Base-by-base conservation (phyloP, 2,329 filamentous ascomycete species). In the Ilyonectria destructans region DNA sequence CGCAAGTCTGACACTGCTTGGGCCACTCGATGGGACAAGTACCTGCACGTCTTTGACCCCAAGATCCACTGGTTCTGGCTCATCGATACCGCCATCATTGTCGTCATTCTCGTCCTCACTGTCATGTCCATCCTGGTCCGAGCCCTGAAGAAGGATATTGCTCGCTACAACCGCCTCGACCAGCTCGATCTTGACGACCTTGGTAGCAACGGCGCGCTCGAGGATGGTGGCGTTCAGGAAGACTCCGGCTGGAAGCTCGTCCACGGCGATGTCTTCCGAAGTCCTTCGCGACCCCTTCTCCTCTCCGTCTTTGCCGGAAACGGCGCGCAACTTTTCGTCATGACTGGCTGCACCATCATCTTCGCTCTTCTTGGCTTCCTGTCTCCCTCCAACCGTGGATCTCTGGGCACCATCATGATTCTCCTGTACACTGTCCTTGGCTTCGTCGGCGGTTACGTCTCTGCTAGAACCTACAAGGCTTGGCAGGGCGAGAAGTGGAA, bases 11-110 rank as follows among this genome's bases (percentile, higher is more conserved):
- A 87, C 1, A 98, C 95, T 1, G 93, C 93, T 1, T 99, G 97
- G 92, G 96, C 96, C 31, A 99, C 96, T 13, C 90, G 96, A 71
- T 99, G 96, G 96, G 96, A 99, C 86, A 98, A 97, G 83, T 98
- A 98, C 80, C 88, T 99, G 40, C 96, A 98, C 78, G 96, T 99
- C 33, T 97, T 95, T 78, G 95, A 98, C 80, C 95, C 96, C 59
- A 97, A 96, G 85, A 98, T 99, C 75, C 96, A 99, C 82, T 99
- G 96, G 96, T 97, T 98, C 85, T 98, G 95, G 67, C 90, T 99
- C 57, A 93, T 98, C 83, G 97, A 97, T 82, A 98, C 95, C 40
- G 93, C 96, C 57, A 91, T 98, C 51, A 97, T 99, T 69, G 95
- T 99, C 58, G 88, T 97, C 56, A 96, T 98, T 82, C 86, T 98